Evolutionary conservation across 768 basidiomycete species (phyloP).

Genomic region (Xanthoconium purpureum): DNA sequence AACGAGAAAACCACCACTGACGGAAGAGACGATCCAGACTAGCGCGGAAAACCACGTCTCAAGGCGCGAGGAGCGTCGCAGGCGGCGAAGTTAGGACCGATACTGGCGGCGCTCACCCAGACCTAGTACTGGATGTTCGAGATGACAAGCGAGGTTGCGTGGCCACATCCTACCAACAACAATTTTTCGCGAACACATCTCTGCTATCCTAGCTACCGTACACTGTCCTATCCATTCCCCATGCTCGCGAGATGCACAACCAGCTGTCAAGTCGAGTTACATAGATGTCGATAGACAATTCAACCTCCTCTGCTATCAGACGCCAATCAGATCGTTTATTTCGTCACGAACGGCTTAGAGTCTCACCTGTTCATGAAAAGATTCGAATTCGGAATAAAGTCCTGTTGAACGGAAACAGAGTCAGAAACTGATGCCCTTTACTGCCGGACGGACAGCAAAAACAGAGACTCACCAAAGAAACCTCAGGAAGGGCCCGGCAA

Average conservation of each 20-base stretch:
- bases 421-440: neutral
- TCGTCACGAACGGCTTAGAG: neutral
- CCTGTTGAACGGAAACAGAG: neutral
- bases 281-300: neutral
- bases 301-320: neutral
- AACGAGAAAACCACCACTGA: slow-evolving; percentile 21
- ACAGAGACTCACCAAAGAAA: slow-evolving; percentile 8
- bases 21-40: slow-evolving; percentile 12
- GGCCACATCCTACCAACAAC: slow-evolving; percentile 20
- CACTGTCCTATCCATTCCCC: slow-evolving; percentile 1
- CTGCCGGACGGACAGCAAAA: neutral
- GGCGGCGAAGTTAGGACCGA: slow-evolving; percentile 18
- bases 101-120: slow-evolving; percentile 20
- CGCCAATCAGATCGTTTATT: slow-evolving; percentile 12
- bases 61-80: slow-evolving; percentile 22
- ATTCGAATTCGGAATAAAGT: neutral
- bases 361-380: slow-evolving; percentile 2
- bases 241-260: neutral
- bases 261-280: neutral
- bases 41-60: slow-evolving; percentile 18
- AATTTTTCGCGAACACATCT: slow-evolving; percentile 19
- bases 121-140: slow-evolving; percentile 11
- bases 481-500: slow-evolving; percentile 8
- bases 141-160: slow-evolving; percentile 25
- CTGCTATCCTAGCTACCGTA: slow-evolving; percentile 18